Percentiles rank a stretch among this genome's conserved stretches.
Conservation (phyloP, 2,329 filamentous ascomycete genomes). For the Monilinia laxa region DNA sequence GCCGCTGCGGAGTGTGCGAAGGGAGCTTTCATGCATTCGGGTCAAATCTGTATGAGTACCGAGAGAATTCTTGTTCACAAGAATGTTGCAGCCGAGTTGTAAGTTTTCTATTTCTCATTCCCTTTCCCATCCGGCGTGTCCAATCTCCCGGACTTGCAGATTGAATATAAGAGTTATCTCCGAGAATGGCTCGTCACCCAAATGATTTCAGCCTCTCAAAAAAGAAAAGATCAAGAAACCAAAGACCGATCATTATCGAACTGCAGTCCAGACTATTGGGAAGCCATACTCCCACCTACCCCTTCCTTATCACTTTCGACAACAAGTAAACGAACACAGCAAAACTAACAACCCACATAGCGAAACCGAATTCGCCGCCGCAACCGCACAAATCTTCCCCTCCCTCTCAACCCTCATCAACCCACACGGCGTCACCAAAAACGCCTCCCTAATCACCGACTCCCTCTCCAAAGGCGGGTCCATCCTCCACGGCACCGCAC, state of each 20-base stretch:
- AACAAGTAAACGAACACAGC: neutral
- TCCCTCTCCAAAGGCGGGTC: slow-evolving; percentile 66
- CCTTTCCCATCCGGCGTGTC: neutral
- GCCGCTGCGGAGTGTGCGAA: slow-evolving; percentile 68
- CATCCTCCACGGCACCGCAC: slow-evolving; percentile 45
- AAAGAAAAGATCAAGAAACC: too few relatives aligned
- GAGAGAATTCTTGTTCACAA: slow-evolving; percentile 67
- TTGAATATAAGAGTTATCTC: too few relatives aligned
- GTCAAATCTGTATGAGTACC: slow-evolving; percentile 85
- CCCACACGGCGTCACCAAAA: slow-evolving; percentile 63
- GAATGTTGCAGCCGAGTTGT: slow-evolving; percentile 49
- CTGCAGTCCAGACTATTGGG: too few relatives aligned
- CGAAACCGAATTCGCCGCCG: slow-evolving; percentile 4
- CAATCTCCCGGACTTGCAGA: neutral
- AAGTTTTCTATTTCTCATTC: slow-evolving; percentile 27
- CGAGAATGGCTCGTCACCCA: too few relatives aligned
- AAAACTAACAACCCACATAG: neutral
- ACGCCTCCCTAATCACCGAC: slow-evolving; percentile 64
- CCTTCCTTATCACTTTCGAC: neutral
- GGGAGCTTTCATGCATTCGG: slow-evolving; percentile 70
- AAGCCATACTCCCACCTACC: too few relatives aligned
- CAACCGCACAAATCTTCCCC: slow-evolving; percentile 7
- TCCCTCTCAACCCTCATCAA: slow-evolving; percentile 52
- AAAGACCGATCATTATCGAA: too few relatives aligned
- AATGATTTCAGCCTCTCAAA: too few relatives aligned